phyloP scores from a whole-genome alignment of 2,329 filamentous ascomycete genomes.

The Sphaerostilbella broomeana region DNA sequence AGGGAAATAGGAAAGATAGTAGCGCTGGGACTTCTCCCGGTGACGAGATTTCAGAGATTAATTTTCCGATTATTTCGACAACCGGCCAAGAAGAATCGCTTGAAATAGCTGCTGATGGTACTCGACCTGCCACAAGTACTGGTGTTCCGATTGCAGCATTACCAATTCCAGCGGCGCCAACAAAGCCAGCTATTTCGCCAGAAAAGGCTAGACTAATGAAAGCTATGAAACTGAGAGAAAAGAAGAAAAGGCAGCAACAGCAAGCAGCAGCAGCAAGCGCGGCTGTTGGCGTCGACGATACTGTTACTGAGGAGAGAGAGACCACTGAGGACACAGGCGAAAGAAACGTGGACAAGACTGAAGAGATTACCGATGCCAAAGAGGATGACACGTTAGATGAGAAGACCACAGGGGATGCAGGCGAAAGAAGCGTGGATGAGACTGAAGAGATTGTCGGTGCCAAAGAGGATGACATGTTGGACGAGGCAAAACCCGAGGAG shows the following conservation, averaged over 20 bases:
- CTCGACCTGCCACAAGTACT: conserved; percentile 39
- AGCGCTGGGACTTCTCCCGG: conserved; percentile 23
- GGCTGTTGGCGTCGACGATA: conserved; percentile 15
- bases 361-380: not conserved
- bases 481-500: too few species aligned
- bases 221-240: conserved; percentile 82
- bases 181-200: conserved; percentile 58
- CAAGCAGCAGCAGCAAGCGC: not conserved
- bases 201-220: conserved; percentile 93
- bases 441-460: conserved; percentile 11
- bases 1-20: conserved; percentile 27
- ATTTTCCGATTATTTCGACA: conserved; percentile 30
- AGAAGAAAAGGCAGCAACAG: conserved; percentile 48
- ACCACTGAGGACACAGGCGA: conserved; percentile 12
- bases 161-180: conserved; percentile 33
- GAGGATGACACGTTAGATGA: conserved; percentile 7
- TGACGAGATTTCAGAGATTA: conserved; percentile 32
- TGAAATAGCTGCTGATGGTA: conserved; percentile 18
- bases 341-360: conserved; percentile 11
- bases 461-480: not conserved
- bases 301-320: conserved; percentile 9
- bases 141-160: conserved; percentile 37
- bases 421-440: not conserved
- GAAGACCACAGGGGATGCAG: conserved; percentile 13
- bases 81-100: conserved; percentile 29